Evolutionary conservation across 148 eudicot species (phyloP), one percentile per base, ranked within the genome.

Genomic region (Nepenthes mirabilis): DNA sequence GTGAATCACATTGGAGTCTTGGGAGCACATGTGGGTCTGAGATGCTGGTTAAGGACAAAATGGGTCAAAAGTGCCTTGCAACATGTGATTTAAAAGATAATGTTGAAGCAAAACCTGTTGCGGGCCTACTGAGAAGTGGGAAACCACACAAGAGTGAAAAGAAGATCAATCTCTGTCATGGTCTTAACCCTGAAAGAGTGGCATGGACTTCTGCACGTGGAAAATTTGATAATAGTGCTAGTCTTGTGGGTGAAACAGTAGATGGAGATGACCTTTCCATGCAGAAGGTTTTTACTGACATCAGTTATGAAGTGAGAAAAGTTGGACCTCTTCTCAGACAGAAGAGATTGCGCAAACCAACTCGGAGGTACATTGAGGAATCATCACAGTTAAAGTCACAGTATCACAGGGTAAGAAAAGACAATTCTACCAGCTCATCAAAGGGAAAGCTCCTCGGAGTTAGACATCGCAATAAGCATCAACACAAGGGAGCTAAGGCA

Each of bases 341-440:
- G 56, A 83, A 75, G 71, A 83, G 88, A 67, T 43, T 63, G n/a
- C 73, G 80, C 48, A 79, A 64, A 60, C 88, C 83, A 56, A 72
- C 81, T 54, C 68, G 51, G 51, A 80, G 80, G 61, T 83, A 76
- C 71, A 69, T 62, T 56, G 80, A 78, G 33, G 88, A 68, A 66
- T 61, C 71, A 56, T 59, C 74, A 43, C 61, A 57, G 35, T 49
- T 61, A 11, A 72, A 58, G 59, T 56, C 72, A 35, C 71, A 62
- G 56, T 14, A 33, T 40, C 36, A 35, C 34, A 75, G 68, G 66
- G 72, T 55, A 57, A 80, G 69, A 59, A 69, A 59, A 57, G 77
- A 68, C 54, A 47, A 57, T 59, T 40, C 74, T 47, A 49, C 61
- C 48, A 65, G 74, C 37, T 59, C 70, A 14, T 51, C 68, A 13